Base-by-base conservation (phyloP, 2,329 filamentous ascomycete species). In the Colletotrichum trifolii region DNA sequence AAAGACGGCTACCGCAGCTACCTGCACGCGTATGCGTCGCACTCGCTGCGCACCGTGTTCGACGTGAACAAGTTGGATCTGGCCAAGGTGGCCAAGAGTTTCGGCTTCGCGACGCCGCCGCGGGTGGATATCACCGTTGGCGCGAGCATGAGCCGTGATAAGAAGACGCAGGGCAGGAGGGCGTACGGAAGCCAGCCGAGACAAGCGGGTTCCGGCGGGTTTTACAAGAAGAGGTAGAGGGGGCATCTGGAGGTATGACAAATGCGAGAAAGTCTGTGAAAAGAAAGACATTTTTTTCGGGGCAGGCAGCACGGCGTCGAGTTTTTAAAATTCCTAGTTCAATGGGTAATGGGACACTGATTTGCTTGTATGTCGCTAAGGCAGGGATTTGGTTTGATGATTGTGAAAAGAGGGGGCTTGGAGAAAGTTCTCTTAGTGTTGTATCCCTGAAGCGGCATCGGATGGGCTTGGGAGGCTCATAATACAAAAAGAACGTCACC, bases 11-110 rank as follows among this genome's bases (percentile, higher is more conserved):
- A 96, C 82, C 87, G 92, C 66, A 93, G 92, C 17, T 99, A 99
- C 77, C 86, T 99, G 33, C 94, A 98, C 77, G 95, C 96, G 0
- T 99, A 99, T 75, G 94, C 95, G 25, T 94, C 90, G 64, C 96
- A 83, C 74, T 82, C 80, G 63, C 76, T 83, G 67, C 79, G 81
- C 60, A 81, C 81, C 59, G 80, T 83, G 15, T 96, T 95, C 73
- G 91, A 96, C 73, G 90, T 96, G 66, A 87, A 94, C 77, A 93
- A 93, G 77, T 83, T 96, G 8, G 93, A 96, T 75, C 82, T 96
- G 35, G 86, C 91, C 73, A 95, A 94, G 80, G 89, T 96, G 9
- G 91, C 92, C 49, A 94, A 92, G 83, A 87, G 89, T 70, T 96
- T 96, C 74, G 93, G 93, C 0, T 96, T 96, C 79, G 79, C 85